These are phyloP conservation scores for Acer negundo DNA, from an alignment of 345 rosid genomes.

Conservation along the genomic window DNA sequence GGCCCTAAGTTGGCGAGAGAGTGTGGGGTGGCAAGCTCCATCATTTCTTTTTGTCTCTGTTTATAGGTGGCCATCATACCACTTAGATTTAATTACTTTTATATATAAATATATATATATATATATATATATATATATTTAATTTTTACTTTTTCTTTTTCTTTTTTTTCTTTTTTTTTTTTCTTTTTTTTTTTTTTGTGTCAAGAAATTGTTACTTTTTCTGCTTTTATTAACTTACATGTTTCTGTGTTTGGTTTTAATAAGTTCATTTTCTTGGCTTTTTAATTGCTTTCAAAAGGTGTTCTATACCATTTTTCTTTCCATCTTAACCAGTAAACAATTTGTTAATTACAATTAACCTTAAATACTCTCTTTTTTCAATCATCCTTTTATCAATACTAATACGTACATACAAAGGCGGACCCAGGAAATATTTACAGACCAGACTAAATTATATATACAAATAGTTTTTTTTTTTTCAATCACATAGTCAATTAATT, in stretches of 20 bases:
- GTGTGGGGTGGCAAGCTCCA: slow-evolving; percentile 47
- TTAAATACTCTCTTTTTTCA: too few relatives aligned
- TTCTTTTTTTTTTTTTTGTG: neutral
- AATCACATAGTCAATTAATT: too few relatives aligned
- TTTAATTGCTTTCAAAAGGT: neutral
- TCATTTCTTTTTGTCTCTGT: slow-evolving; percentile 67
- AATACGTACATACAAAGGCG: too few relatives aligned
- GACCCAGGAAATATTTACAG: too few relatives aligned
- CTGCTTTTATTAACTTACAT: slow-evolving; percentile 8
- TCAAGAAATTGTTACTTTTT: neutral
- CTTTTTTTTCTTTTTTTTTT: too few relatives aligned
- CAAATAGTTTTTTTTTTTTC: too few relatives aligned
- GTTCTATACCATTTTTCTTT: too few relatives aligned
- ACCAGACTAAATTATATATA: too few relatives aligned
- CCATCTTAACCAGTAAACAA: too few relatives aligned
- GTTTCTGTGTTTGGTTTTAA: slow-evolving; percentile 10
- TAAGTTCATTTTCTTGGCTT: neutral
- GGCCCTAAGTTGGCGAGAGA: slow-evolving; percentile 37
- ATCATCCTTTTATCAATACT: neutral
- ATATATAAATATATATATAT: neutral
- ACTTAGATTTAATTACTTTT: slow-evolving; percentile 1
- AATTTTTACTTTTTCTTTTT: too few relatives aligned
- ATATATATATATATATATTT: neutral
- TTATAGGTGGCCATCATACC: slow-evolving; percentile 44
- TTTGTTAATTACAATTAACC: too few relatives aligned